A percentile compares a stretch with the other conserved stretches of the same genome.
Conservation (phyloP, 2,329 filamentous ascomycete species). For the Venturia aucupariae region DNA sequence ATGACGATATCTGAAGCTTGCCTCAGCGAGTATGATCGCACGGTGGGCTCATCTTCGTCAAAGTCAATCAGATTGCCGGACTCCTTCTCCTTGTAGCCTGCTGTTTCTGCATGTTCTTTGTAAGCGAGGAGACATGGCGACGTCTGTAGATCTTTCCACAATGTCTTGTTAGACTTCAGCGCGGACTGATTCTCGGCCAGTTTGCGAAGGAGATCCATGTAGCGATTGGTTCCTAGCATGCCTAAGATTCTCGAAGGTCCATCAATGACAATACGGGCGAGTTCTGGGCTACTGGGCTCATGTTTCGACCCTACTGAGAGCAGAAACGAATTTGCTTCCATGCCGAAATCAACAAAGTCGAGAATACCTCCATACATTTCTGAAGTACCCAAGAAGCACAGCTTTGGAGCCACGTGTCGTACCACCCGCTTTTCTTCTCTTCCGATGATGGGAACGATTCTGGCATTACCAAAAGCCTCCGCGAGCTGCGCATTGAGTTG, state of each 20-base stretch:
- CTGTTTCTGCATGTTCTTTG: slow-evolving; percentile 54
- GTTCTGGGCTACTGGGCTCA: slow-evolving; percentile 78
- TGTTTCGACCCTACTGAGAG: slow-evolving; percentile 82
- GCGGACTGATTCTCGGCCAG: slow-evolving; percentile 62
- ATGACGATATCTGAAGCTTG: slow-evolving; percentile 69
- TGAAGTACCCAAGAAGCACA: slow-evolving; percentile 69
- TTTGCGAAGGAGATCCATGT: slow-evolving; percentile 70
- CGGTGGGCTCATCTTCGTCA: slow-evolving; percentile 38
- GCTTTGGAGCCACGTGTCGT: slow-evolving; percentile 56
- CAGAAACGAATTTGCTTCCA: slow-evolving; percentile 79
- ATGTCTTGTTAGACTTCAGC: slow-evolving; percentile 67
- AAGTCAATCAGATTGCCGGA: slow-evolving; percentile 29
- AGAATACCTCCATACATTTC: slow-evolving; percentile 81
- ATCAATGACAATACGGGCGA: slow-evolving; percentile 72
- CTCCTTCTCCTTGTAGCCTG: slow-evolving; percentile 35
- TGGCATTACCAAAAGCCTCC: slow-evolving; percentile 51
- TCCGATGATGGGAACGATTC: slow-evolving; percentile 59
- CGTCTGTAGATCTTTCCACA: slow-evolving; percentile 67
- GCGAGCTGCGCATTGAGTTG: slow-evolving; percentile 55
- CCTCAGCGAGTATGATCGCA: slow-evolving; percentile 72
- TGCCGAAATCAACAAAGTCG: slow-evolving; percentile 91
- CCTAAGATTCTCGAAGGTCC: slow-evolving; percentile 77
- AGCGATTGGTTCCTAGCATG: slow-evolving; percentile 76
- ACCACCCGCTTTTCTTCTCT: slow-evolving; percentile 34
- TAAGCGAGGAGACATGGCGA: slow-evolving; percentile 76